Percentiles rank a stretch among this genome's conserved stretches.
Evolutionary conservation across 257 asterid species (phyloP).

Genomic region (Petunia secreta): DNA sequence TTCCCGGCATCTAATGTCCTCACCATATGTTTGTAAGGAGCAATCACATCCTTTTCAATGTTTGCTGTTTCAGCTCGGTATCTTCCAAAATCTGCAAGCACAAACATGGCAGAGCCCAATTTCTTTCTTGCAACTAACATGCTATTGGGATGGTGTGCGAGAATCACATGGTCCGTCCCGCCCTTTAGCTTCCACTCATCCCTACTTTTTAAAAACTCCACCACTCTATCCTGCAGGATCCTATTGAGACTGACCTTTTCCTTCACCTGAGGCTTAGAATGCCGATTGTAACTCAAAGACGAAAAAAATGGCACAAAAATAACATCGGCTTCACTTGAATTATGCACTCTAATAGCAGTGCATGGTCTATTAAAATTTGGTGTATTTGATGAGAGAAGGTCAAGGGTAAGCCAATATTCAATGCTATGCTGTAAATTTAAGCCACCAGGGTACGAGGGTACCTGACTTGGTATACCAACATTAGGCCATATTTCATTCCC

Average conservation of each 20-base stretch:
- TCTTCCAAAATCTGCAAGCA: slow-evolving; percentile 82
- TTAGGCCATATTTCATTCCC: slow-evolving; percentile 64
- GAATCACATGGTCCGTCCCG: slow-evolving; percentile 72
- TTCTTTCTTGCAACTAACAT: slow-evolving; percentile 60
- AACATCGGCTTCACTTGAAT: slow-evolving; percentile 60
- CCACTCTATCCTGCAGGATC: slow-evolving; percentile 59
- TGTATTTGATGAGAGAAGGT: slow-evolving; percentile 61
- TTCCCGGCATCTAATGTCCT: slow-evolving; percentile 39
- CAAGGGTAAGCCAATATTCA: slow-evolving; percentile 82
- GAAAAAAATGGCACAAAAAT: slow-evolving; percentile 74
- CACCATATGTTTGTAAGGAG: slow-evolving; percentile 88
- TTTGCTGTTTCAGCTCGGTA: slow-evolving; percentile 59
- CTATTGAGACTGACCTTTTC: slow-evolving; percentile 45
- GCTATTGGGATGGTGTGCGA: slow-evolving; percentile 87
- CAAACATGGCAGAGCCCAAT: slow-evolving; percentile 62
- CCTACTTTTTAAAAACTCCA: slow-evolving; percentile 49
- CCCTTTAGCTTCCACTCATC: slow-evolving; percentile 62
- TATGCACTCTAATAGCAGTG: slow-evolving; percentile 53
- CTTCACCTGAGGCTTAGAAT: slow-evolving; percentile 49
- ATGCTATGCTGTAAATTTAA: slow-evolving; percentile 72
- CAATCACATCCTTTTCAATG: slow-evolving; percentile 74
- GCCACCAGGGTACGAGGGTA: slow-evolving; percentile 84
- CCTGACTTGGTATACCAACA: slow-evolving; percentile 33
- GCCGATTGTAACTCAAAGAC: slow-evolving; percentile 71
- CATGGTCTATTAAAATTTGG: slow-evolving; percentile 57